Evolutionary conservation across 2,329 filamentous ascomycete genomes (phyloP).

Genomic region (Clonostachys chloroleuca): DNA sequence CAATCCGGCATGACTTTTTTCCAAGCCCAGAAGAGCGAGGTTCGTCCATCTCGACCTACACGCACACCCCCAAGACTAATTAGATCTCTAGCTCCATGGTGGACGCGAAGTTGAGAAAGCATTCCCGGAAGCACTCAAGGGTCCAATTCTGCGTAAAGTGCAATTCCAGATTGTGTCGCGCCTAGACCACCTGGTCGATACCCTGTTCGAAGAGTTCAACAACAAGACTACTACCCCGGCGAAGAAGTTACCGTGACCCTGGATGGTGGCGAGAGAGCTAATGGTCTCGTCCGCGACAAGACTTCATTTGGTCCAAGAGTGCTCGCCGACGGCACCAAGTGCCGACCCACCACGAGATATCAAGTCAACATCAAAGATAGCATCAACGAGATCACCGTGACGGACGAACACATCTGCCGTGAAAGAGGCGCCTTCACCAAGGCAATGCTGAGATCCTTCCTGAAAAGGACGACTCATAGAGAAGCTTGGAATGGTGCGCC

Average conservation of each 20-base stretch:
- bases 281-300: conserved; percentile 81
- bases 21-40: conserved; percentile 87
- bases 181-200: conserved; percentile 75
- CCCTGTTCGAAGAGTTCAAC: conserved; percentile 77
- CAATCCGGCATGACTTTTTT: conserved; percentile 91
- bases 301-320: conserved; percentile 62
- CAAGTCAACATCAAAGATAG: conserved; percentile 70
- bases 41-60: conserved; percentile 37
- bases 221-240: conserved; percentile 83
- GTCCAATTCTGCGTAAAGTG: conserved; percentile 83
- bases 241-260: conserved; percentile 75
- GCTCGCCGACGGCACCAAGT: conserved; percentile 64
- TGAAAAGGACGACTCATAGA: conserved; percentile 88
- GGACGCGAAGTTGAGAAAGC: conserved; percentile 85
- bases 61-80: not conserved
- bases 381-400: conserved; percentile 71
- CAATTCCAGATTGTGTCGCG: conserved; percentile 87
- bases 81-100: conserved; percentile 57
- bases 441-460: conserved; percentile 85
- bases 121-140: conserved; percentile 88
- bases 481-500: conserved; percentile 96
- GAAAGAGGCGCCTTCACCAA: conserved; percentile 94
- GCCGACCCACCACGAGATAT: conserved; percentile 72
- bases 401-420: conserved; percentile 76
- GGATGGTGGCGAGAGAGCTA: conserved; percentile 62